A percentile compares a stretch with the other conserved stretches of the same genome.
These are phyloP conservation scores for Cerioporus squamosus DNA, from an alignment of 1,284 basidiomycete species.

Conservation along the genomic window DNA sequence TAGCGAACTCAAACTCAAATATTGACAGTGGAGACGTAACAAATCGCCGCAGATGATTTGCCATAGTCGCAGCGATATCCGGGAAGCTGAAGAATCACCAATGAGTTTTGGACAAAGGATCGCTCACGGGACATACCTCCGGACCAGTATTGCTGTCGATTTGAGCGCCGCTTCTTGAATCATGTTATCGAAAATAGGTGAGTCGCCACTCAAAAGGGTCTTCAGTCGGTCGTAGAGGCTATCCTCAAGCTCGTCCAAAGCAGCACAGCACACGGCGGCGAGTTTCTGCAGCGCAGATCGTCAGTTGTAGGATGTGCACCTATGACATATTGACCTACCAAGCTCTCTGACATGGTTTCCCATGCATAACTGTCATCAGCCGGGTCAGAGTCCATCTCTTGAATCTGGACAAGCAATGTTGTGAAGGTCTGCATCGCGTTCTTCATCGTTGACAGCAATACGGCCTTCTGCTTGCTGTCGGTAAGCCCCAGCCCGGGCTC, in stretches of 20 bases:
- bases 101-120: neutral
- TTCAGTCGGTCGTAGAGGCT: slow-evolving; percentile 75
- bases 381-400: slow-evolving; percentile 80
- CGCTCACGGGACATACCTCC: slow-evolving; percentile 60
- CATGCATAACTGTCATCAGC: slow-evolving; percentile 83
- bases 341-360: slow-evolving; percentile 85
- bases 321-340: slow-evolving; percentile 45
- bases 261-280: slow-evolving; percentile 83
- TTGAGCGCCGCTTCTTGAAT: slow-evolving; percentile 89
- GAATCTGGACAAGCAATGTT: slow-evolving; percentile 74
- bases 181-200: slow-evolving; percentile 79
- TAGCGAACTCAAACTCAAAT: slow-evolving; percentile 85
- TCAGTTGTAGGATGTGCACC: neutral
- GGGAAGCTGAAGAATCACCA: slow-evolving; percentile 65
- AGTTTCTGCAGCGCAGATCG: slow-evolving; percentile 69
- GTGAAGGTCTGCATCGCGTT: slow-evolving; percentile 75
- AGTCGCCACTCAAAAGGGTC: slow-evolving; percentile 79
- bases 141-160: slow-evolving; percentile 78
- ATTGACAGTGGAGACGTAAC: slow-evolving; percentile 88
- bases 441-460: slow-evolving; percentile 53
- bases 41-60: slow-evolving; percentile 84
- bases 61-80: slow-evolving; percentile 77
- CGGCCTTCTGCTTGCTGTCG: slow-evolving; percentile 45
- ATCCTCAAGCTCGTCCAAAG: slow-evolving; percentile 70
- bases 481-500: slow-evolving; percentile 44